Percentiles rank a stretch among this genome's conserved stretches.
These are phyloP conservation scores for Xylona heveae DNA, from an alignment of 495 filamentous ascomycete genomes.

Conservation along the genomic window DNA sequence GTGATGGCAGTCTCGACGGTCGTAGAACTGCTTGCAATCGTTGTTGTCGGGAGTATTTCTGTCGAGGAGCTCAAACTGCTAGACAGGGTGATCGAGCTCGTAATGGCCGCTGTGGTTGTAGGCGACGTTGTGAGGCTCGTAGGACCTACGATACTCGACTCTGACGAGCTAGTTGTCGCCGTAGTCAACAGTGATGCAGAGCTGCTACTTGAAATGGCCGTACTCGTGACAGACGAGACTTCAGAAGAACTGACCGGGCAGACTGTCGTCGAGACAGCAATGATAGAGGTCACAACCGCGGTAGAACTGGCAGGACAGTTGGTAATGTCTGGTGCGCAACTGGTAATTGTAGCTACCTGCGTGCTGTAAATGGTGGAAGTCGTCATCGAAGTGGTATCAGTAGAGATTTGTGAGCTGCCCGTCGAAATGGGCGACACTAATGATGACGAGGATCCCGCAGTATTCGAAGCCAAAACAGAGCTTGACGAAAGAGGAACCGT, in stretches of 20 bases:
- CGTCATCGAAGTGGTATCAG: conserved; percentile 11
- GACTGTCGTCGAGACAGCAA: conserved; percentile 37
- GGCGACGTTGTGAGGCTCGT: neutral
- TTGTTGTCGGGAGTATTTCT: no score
- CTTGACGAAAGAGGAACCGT: no score
- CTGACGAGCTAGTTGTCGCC: neutral
- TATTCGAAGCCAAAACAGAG: neutral
- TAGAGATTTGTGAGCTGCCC: neutral
- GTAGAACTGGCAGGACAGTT: conserved; percentile 32
- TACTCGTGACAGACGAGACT: neutral
- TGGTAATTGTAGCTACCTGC: conserved; percentile 32
- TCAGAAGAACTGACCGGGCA: conserved; percentile 21
- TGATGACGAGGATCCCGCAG: neutral
- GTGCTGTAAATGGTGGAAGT: conserved; percentile 40
- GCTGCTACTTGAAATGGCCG: neutral
- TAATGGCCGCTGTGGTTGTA: conserved; percentile 1
- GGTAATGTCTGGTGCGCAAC: conserved; percentile 33
- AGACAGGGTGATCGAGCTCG: conserved; percentile 11
- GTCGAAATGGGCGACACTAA: no score
- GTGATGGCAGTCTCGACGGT: conserved; percentile 2
- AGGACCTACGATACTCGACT: neutral
- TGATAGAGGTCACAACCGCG: conserved; percentile 29
- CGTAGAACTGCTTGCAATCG: conserved; percentile 6
- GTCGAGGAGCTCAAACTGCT: no score
- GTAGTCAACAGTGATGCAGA: conserved; percentile 1